A percentile compares a stretch with the other conserved stretches of the same genome.
These are phyloP conservation scores for Cordyceps pruinosa DNA, from an alignment of 2,329 filamentous ascomycete species.

Conservation along the genomic window DNA sequence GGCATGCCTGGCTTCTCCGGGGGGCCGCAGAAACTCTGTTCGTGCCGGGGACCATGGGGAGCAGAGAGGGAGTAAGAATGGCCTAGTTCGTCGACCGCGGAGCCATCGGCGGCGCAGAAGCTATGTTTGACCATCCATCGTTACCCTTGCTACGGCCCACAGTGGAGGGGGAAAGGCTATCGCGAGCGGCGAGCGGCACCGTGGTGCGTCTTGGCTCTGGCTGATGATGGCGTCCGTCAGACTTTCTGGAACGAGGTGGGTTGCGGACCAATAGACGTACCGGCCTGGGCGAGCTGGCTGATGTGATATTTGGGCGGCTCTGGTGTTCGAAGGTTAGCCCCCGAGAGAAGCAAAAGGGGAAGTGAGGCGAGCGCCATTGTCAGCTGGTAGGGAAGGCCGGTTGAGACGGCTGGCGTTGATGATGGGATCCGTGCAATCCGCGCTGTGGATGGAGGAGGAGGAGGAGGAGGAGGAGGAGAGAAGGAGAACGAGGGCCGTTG, in stretches of 20 bases:
- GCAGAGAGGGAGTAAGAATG: not conserved
- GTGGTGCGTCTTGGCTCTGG: constrained; percentile 1
- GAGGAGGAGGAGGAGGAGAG: not conserved
- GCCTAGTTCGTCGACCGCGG: not conserved
- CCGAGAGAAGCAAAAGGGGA: not conserved
- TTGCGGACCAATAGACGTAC: not conserved
- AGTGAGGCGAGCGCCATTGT: constrained; percentile 7
- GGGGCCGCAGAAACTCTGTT: constrained; percentile 2
- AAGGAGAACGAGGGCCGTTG: not conserved
- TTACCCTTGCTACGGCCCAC: constrained; percentile 7
- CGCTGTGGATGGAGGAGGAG: not conserved
- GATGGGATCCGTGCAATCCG: constrained; percentile 1
- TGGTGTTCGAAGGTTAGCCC: constrained; percentile 2
- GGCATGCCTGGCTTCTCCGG: not conserved
- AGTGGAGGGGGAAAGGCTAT: not conserved
- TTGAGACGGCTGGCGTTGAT: not conserved
- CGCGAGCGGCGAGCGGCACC: not conserved
- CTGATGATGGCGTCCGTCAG: constrained; percentile 7
- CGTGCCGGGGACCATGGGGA: not conserved
- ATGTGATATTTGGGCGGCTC: not conserved
- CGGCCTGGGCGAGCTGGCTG: not conserved
- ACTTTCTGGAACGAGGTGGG: not conserved
- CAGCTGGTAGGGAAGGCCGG: not conserved
- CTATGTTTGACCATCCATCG: constrained; percentile 2
- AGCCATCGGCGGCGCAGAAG: not conserved